Conservation (phyloP, 768 basidiomycete genomes). For the Tulasnella sp. region DNA sequence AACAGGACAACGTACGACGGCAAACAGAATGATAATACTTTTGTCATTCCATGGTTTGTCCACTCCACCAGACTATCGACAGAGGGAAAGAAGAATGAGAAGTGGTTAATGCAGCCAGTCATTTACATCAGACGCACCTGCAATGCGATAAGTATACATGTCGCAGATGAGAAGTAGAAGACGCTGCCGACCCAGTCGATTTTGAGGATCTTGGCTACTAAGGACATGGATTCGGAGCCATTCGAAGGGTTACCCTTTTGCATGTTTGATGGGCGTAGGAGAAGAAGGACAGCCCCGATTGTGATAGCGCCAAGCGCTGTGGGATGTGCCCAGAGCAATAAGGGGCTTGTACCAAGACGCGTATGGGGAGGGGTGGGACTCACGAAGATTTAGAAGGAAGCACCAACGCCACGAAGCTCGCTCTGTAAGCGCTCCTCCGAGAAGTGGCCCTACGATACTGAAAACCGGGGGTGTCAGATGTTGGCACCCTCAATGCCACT, state of each 20-base stretch:
- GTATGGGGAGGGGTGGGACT: neutral
- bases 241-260: conserved; percentile 22
- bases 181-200: conserved; percentile 33
- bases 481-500: no score
- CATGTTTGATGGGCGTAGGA: conserved; percentile 18
- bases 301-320: conserved; percentile 27
- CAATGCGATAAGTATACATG: conserved; percentile 31
- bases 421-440: conserved; percentile 30
- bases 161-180: conserved; percentile 27
- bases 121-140: conserved; percentile 16
- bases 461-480: conserved; percentile 21
- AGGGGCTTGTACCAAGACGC: no score
- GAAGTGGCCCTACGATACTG: conserved; percentile 17
- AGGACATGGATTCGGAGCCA: conserved; percentile 17
- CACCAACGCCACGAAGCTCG: conserved; percentile 33
- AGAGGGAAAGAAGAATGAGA: no score
- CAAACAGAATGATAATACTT: conserved; percentile 27
- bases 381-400: conserved; percentile 18
- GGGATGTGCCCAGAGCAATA: no score
- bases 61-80: conserved; percentile 32
- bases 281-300: conserved; percentile 28
- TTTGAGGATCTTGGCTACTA: conserved; percentile 14
- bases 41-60: conserved; percentile 31
- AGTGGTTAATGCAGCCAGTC: no score
- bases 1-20: neutral